Conservation (phyloP, 345 rosid species). For the Citrus hindsii region DNA sequence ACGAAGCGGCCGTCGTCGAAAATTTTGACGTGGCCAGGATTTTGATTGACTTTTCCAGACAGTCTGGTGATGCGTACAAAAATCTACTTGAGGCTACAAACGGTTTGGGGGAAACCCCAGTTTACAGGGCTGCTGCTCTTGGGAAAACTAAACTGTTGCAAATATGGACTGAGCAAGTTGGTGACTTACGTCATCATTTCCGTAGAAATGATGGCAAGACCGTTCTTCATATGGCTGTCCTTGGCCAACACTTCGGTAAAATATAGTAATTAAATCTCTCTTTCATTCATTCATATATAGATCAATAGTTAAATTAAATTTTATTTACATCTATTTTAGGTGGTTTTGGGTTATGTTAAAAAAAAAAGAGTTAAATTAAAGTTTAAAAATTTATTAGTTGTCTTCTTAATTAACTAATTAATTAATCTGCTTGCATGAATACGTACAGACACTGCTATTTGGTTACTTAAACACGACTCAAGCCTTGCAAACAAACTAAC, state of each 20-base stretch:
- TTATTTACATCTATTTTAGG: too few relatives aligned
- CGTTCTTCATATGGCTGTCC: conserved; percentile 5
- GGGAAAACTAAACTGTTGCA: not conserved
- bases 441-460: not conserved
- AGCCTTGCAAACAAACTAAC: not conserved
- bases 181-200: not conserved
- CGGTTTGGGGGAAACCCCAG: not conserved
- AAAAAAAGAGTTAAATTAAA: too few relatives aligned
- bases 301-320: too few relatives aligned
- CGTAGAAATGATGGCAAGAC: not conserved
- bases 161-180: not conserved
- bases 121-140: not conserved
- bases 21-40: not conserved
- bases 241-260: not conserved
- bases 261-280: not conserved
- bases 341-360: too few relatives aligned
- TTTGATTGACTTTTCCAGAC: not conserved
- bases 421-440: not conserved
- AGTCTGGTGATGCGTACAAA: not conserved
- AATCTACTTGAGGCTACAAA: not conserved
- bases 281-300: too few relatives aligned
- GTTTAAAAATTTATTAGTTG: too few relatives aligned
- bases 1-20: not conserved
- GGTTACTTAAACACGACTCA: not conserved
- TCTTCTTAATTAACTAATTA: not conserved